These are phyloP conservation scores for Starmerella floricola DNA, from an alignment of 805 yeast genomes.

Conservation along the genomic window DNA sequence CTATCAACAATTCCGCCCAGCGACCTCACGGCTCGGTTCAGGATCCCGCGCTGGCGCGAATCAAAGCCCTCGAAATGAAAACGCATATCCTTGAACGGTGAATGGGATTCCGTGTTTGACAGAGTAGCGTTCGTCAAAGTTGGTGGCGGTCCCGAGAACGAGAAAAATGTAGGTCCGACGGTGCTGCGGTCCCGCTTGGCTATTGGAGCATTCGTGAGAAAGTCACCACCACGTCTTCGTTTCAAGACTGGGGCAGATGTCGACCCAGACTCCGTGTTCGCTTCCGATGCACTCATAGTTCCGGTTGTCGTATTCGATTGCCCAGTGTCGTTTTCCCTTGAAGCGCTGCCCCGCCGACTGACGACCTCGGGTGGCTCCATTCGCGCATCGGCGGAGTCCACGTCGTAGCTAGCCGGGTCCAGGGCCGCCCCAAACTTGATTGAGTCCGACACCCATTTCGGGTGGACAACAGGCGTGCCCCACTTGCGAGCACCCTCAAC, in stretches of 20 bases:
- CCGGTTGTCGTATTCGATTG: no score
- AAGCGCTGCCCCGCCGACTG: no score
- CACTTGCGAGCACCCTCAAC: constrained; percentile 31
- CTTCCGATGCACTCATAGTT: no score
- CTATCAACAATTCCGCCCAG: constrained; percentile 33
- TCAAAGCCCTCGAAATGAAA: constrained; percentile 38
- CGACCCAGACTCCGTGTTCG: no score
- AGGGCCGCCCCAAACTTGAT: constrained; percentile 33
- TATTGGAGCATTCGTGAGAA: constrained; percentile 2
- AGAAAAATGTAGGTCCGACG: background rate
- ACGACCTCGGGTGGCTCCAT: constrained; percentile 8
- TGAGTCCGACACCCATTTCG: constrained; percentile 37
- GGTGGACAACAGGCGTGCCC: constrained; percentile 34
- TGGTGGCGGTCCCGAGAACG: constrained; percentile 3
- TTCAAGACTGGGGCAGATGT: constrained; percentile 6
- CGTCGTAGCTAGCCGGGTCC: constrained; percentile 29
- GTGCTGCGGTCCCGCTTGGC: constrained; percentile 8
- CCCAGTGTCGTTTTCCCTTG: no score
- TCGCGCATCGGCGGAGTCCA: constrained; percentile 7
- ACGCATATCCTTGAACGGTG: constrained; percentile 33
- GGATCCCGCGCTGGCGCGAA: constrained; percentile 29
- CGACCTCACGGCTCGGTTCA: constrained; percentile 35
- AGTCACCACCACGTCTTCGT: constrained; percentile 6
- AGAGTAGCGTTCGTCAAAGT: background rate
- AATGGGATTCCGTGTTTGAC: background rate